Evolutionary conservation across 768 basidiomycete genomes (phyloP), one percentile per base, ranked within the genome.

Genomic region (Amanita inopinata): DNA sequence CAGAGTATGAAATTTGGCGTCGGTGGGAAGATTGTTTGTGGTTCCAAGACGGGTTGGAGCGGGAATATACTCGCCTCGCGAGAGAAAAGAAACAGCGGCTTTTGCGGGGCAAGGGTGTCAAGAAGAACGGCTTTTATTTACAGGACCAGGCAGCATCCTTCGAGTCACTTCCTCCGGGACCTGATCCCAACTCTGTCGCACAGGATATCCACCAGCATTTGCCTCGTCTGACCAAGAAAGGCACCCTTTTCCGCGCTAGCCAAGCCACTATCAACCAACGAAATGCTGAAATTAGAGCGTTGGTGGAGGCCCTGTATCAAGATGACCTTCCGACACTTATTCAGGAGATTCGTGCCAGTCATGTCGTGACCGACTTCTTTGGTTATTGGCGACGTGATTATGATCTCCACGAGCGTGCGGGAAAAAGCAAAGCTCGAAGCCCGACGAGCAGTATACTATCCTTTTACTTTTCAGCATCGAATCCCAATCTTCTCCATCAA

Each of bases 121-220:
- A 83, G 65, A 80, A 78, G 43, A 76, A 81, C 12, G 69, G 84
- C 2, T 74, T 85, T 46, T 71, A 83, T 46, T 74, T 78, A 46
- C 71, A 77, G 23, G 80, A 86, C 53, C 66, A 70, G 43, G 87
- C 87, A 1, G 79, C 87, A 1, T 89, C 87, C 10, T 90, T 82
- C 67, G 87, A 89, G 40, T 88, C 85, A 1, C 69, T 90, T 14
- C 87, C 87, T 9, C 81, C 83, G 5, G 87, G 85, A 5, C 86
- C 86, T n/a, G 71, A 85, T 51, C 83, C 84, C 4, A 74, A 72
- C 36, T 78, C 79, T 10, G 72, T 89, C 32, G 76, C 78, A n/a
- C 71, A 66, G 38, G 74, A 83, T 46, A 70, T 88, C 31, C 83
- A 87, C 52, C 51, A 71, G 4, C 60, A 76, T 51, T 55, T 90